Conservation (phyloP, 495 filamentous ascomycete genomes). For the Delitschia confertaspora region DNA sequence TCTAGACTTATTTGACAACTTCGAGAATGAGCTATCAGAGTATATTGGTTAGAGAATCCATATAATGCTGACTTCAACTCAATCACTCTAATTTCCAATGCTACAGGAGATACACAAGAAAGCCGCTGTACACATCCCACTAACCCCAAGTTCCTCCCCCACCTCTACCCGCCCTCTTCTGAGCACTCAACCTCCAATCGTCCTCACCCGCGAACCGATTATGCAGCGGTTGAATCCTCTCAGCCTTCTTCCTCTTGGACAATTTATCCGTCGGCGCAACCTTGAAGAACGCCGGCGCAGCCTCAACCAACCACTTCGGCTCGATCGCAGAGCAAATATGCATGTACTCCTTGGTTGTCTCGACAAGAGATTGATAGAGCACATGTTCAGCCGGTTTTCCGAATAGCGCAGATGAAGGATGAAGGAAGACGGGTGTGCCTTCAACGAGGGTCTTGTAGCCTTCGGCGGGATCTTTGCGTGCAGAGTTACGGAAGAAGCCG, state of each 20-base stretch:
- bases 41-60: too few relatives aligned
- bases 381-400: conserved; percentile 95
- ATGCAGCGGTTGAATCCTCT: conserved; percentile 88
- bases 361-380: conserved; percentile 77
- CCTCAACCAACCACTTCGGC: conserved; percentile 85
- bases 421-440: conserved; percentile 88
- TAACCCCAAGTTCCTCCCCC: conserved; percentile 96
- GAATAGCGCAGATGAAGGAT: conserved; percentile 83
- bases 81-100: too few relatives aligned
- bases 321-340: conserved; percentile 85
- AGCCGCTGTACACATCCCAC: not conserved
- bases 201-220: conserved; percentile 86
- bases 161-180: conserved; percentile 76
- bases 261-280: conserved; percentile 82
- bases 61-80: too few relatives aligned
- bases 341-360: conserved; percentile 98
- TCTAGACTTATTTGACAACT: too few relatives aligned
- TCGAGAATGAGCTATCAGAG: too few relatives aligned
- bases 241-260: conserved; percentile 85
- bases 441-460: conserved; percentile 96
- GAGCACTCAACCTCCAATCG: conserved; percentile 87
- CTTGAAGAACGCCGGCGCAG: conserved; percentile 97
- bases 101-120: too few relatives aligned
- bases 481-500: conserved; percentile 92
- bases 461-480: conserved; percentile 89